Conservation (phyloP, 2,329 filamentous ascomycete species). For the Penicillium capsulatum region DNA sequence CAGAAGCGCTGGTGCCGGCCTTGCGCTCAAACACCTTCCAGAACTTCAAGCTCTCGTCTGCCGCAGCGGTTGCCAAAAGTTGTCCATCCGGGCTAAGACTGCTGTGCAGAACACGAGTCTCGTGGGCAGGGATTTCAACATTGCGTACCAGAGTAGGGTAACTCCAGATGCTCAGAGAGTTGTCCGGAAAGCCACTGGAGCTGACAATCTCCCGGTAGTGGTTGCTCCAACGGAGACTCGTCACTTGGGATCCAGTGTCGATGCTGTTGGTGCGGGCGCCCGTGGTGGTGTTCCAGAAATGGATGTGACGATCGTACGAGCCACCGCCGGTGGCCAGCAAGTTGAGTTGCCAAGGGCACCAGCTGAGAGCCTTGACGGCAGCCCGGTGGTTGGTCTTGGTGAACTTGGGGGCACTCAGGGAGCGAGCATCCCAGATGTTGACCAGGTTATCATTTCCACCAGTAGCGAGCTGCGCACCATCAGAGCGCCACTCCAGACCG, state of each 20-base stretch:
- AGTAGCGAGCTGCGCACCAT: constrained; percentile 93
- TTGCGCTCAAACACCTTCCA: constrained; percentile 99
- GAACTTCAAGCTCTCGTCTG: constrained; percentile 97
- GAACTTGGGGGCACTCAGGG: constrained; percentile 90
- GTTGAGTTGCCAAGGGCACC: constrained; percentile 99
- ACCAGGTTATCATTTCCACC: constrained; percentile 99
- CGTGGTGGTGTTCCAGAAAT: constrained; percentile 99
- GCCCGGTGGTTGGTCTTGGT: constrained; percentile 99
- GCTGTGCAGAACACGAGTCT: constrained; percentile 94
- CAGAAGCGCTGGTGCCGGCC: constrained; percentile 64
- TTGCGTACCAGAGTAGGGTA: constrained; percentile 97
- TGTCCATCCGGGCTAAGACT: constrained; percentile 95
- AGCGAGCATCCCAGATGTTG: constrained; percentile 97
- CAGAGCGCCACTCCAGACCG: constrained; percentile 93
- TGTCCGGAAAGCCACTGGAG: constrained; percentile 97
- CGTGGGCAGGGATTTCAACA: constrained; percentile 94
- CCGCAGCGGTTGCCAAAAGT: constrained; percentile 93
- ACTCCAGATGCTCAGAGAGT: constrained; percentile 98
- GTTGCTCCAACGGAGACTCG: constrained; percentile 91
- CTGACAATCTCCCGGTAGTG: constrained; percentile 97
- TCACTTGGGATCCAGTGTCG: constrained; percentile 96
- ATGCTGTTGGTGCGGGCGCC: constrained; percentile 98
- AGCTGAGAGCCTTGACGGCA: constrained; percentile 94
- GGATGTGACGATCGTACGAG: constrained; percentile 94
- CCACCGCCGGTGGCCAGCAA: constrained; percentile 93